A percentile compares a stretch with the other conserved stretches of the same genome.
These are phyloP conservation scores for Ophiostoma ulmi DNA, from an alignment of 2,329 filamentous ascomycete genomes.

Conservation along the genomic window DNA sequence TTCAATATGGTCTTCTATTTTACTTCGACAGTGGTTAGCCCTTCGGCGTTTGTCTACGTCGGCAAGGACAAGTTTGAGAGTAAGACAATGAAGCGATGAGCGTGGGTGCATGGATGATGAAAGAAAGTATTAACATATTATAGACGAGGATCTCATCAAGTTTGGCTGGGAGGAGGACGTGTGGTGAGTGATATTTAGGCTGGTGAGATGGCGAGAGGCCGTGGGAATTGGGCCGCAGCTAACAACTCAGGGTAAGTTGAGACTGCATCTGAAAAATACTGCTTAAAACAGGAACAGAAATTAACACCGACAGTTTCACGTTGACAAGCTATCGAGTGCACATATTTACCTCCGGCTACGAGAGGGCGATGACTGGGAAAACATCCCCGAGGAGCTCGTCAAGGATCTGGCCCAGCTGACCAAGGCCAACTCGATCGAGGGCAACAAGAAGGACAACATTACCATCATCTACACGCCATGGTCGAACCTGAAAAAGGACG, in stretches of 20 bases:
- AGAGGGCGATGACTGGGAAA: constrained; percentile 77
- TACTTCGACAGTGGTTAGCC: constrained; percentile 75
- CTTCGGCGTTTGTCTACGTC: constrained; percentile 84
- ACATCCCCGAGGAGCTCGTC: constrained; percentile 67
- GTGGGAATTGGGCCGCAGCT: neutral
- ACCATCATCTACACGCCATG: constrained; percentile 97
- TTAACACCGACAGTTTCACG: constrained; percentile 67
- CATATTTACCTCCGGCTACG: constrained; percentile 89
- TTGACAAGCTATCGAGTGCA: constrained; percentile 91
- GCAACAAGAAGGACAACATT: constrained; percentile 98
- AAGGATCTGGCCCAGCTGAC: constrained; percentile 93
- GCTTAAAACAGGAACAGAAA: neutral
- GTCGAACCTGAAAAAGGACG: constrained; percentile 90
- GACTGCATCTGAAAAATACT: neutral
- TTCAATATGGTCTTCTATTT: constrained; percentile 87
- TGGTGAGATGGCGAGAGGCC: constrained; percentile 25
- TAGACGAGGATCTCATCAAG: constrained; percentile 95
- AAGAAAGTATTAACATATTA: neutral
- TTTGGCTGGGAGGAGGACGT: constrained; percentile 93
- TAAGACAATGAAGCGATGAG: constrained; percentile 38
- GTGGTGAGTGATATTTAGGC: constrained; percentile 55
- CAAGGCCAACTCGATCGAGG: constrained; percentile 98
- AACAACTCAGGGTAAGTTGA: constrained; percentile 1
- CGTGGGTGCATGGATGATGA: neutral
- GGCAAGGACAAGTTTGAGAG: constrained; percentile 99